Conservation (phyloP, 1,284 basidiomycete species). For the Coniferiporia sulphurascens region DNA sequence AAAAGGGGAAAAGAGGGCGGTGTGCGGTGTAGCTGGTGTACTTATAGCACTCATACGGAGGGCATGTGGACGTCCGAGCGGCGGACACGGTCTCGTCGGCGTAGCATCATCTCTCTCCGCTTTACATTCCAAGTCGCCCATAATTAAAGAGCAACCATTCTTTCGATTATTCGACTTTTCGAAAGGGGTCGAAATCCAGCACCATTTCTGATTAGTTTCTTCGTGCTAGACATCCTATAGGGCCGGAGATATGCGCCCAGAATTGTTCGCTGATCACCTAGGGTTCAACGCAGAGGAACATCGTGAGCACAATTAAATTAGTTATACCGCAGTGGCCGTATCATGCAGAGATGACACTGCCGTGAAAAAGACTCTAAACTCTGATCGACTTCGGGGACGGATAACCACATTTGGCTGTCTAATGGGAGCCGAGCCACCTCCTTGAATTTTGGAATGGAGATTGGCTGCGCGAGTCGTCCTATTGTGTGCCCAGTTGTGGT, state of each 20-base stretch:
- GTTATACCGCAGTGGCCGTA: too few species aligned
- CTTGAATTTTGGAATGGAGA: too few species aligned
- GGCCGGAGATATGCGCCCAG: background rate
- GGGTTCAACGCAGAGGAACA: too few species aligned
- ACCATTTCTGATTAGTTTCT: background rate
- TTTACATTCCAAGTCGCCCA: background rate
- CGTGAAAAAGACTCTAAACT: too few species aligned
- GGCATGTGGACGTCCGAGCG: background rate
- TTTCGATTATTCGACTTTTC: background rate
- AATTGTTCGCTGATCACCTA: too few species aligned
- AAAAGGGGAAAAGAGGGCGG: background rate
- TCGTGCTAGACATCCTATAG: background rate
- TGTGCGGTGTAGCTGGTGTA: background rate
- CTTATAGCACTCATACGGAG: background rate
- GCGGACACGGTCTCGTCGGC: background rate
- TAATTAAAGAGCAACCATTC: background rate
- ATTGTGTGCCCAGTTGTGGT: too few species aligned
- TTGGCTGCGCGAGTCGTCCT: too few species aligned
- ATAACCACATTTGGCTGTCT: too few species aligned
- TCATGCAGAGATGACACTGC: too few species aligned
- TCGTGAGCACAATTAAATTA: too few species aligned
- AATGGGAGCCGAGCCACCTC: too few species aligned
- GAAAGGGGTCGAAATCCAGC: background rate
- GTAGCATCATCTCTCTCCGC: background rate
- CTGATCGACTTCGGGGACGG: too few species aligned